Conservation (phyloP, 495 filamentous ascomycete genomes). For the Podospora conica region DNA sequence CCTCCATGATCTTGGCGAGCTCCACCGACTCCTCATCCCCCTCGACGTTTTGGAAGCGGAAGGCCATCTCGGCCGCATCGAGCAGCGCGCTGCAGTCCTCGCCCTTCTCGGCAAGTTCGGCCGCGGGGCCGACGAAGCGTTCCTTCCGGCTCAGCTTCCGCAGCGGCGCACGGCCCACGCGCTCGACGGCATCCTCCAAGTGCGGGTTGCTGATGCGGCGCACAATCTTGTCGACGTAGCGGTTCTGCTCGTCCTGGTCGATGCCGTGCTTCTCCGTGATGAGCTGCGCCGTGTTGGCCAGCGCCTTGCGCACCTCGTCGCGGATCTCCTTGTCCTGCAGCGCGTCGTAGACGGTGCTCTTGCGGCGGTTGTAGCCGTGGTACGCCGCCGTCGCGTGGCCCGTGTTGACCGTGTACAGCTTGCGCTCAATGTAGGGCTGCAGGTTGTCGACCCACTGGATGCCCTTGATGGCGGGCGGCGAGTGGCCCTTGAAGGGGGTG, state of each 20-base stretch:
- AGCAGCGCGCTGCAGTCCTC: conserved; percentile 63
- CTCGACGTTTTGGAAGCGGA: conserved; percentile 87
- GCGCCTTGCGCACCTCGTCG: conserved; percentile 63
- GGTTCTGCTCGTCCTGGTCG: conserved; percentile 66
- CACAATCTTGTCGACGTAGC: conserved; percentile 89
- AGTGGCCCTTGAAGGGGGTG: conserved; percentile 59
- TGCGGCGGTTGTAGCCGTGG: conserved; percentile 77
- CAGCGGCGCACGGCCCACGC: conserved; percentile 89
- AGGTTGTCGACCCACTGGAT: conserved; percentile 91
- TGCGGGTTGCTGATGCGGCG: conserved; percentile 90
- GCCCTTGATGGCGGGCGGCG: conserved; percentile 65
- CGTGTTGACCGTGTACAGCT: conserved; percentile 98
- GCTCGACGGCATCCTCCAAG: conserved; percentile 86
- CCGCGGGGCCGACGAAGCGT: conserved; percentile 88
- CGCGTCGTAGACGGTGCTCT: conserved; percentile 81
- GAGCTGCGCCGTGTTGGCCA: conserved; percentile 75
- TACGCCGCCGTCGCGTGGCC: conserved; percentile 96
- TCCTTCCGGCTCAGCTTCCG: conserved; percentile 90
- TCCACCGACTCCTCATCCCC: conserved; percentile 81
- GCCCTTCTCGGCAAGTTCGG: conserved; percentile 72
- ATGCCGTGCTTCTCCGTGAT: conserved; percentile 85
- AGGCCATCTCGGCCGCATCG: conserved; percentile 73
- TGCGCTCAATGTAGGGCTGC: conserved; percentile 94
- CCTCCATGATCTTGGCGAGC: conserved; percentile 74
- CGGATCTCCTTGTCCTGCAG: conserved; percentile 62